Evolutionary conservation across 352 stramenopile species (phyloP), one percentile per base, ranked within the genome.

Genomic region (Globisporangium carolinianum): DNA sequence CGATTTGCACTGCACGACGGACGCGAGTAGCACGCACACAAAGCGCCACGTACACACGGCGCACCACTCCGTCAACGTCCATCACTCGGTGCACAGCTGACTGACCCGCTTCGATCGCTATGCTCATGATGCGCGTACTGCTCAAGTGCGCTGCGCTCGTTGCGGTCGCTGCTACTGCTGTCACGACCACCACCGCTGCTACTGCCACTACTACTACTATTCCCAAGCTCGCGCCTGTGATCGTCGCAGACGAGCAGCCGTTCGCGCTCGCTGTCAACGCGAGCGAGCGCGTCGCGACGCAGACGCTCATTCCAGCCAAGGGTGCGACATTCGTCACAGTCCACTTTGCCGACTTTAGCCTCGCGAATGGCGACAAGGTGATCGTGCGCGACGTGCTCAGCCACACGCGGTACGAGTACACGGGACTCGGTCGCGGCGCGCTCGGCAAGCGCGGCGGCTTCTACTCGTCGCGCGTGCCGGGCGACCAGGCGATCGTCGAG

Each of bases 331-430:
- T 77, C 58, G 8, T 82, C 35, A 73, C 66, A 0, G 50, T 82
- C 32, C 72, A 78, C 52, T 82, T 82, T 43, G 54, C 62, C 14
- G 43, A 67, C 10, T 76, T 82, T 45, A 48, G 62, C n/a, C 66
- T 82, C 42, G 62, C 65, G 0, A 56, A 67, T 10, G 69, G 72
- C 5, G 69, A 74, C 38, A 39, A 53, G 15, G 55, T 79, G 12
- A 43, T 61, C 10, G 45, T 79, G 10, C 60, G 55, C 47, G 55
- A 61, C 15, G 51, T 57, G 3, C 52, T 62, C 14, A 63, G 66
- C 17, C 42, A 47, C 9, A 56, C 58, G 7, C 10, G 54, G 6
- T 65, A 62, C 53, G 57, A 62, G 43, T 79, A 79, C 62, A 63
- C 54, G 2, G 55, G 62, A 1, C 60, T 72, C 4, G 71, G 71